Evolutionary conservation across 345 rosid species (phyloP).

Genomic region (Hibiscus tridactylites): DNA sequence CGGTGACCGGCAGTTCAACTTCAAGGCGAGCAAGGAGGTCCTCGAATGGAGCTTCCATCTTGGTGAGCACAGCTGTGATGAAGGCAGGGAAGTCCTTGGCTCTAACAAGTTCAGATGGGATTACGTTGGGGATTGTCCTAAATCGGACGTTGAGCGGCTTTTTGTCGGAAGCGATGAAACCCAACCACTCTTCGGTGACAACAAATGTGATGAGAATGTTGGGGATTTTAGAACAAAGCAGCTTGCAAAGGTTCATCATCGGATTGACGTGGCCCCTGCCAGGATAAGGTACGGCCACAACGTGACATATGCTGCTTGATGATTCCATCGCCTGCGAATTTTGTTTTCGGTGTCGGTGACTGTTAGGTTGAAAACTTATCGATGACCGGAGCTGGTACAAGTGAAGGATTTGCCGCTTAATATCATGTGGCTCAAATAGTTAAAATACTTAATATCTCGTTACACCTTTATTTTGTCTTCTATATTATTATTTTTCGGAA

Average conservation of each 20-base stretch:
- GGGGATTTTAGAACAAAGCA: constrained; percentile 24
- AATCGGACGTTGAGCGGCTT: constrained; percentile 31
- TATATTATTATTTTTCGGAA: no score
- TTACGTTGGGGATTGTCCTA: constrained; percentile 37
- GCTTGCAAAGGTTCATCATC: constrained; percentile 31
- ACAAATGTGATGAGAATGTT: constrained; percentile 43
- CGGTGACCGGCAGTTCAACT: constrained; percentile 6
- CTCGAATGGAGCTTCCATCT: constrained; percentile 46
- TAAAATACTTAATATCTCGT: neutral
- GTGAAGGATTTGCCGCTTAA: neutral
- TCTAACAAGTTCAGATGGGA: constrained; percentile 39
- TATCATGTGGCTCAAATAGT: neutral
- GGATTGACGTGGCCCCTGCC: constrained; percentile 35
- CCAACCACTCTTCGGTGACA: constrained; percentile 66
- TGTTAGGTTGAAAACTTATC: neutral
- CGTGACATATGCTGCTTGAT: constrained; percentile 18
- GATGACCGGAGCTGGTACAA: neutral
- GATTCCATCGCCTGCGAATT: constrained; percentile 10
- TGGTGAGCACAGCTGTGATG: constrained; percentile 29
- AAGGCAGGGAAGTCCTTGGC: constrained; percentile 32
- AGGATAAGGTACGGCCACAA: constrained; percentile 33
- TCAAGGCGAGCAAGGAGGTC: constrained; percentile 27
- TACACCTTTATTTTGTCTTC: no score
- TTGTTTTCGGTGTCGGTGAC: no score
- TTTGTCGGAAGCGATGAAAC: constrained; percentile 30